Conservation (phyloP, 1,284 basidiomycete genomes). For the Cerioporus squamosus region DNA sequence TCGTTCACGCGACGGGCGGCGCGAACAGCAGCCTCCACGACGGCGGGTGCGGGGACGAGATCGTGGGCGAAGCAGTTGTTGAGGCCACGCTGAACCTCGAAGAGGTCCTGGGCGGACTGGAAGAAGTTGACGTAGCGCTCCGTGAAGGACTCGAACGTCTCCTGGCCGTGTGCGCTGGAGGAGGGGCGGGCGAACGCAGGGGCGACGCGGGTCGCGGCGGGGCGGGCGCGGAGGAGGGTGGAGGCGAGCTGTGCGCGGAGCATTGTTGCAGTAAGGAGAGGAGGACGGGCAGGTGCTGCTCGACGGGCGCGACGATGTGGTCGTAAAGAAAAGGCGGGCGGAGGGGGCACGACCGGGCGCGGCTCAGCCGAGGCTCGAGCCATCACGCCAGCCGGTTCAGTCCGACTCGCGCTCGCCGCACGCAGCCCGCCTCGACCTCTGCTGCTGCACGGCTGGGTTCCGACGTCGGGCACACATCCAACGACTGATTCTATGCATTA, state of each 20-base stretch:
- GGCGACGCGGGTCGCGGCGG: constrained; percentile 41
- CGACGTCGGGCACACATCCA: not conserved
- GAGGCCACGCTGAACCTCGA: constrained; percentile 96
- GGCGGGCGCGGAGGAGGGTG: constrained; percentile 60
- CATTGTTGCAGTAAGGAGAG: constrained; percentile 26
- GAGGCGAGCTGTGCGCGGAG: constrained; percentile 53
- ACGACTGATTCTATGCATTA: too few relatives aligned
- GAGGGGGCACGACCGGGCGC: constrained; percentile 31
- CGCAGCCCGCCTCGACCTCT: not conserved
- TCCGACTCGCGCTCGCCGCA: constrained; percentile 26
- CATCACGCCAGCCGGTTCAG: constrained; percentile 35
- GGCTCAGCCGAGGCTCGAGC: constrained; percentile 28
- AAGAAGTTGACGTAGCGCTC: constrained; percentile 95
- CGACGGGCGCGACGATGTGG: constrained; percentile 17
- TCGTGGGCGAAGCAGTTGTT: constrained; percentile 99
- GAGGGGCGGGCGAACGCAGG: constrained; percentile 52
- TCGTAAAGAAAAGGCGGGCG: constrained; percentile 31
- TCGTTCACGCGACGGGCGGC: constrained; percentile 94
- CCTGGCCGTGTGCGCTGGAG: constrained; percentile 71
- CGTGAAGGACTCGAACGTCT: constrained; percentile 94
- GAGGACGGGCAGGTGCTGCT: constrained; percentile 15
- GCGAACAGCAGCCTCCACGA: constrained; percentile 89
- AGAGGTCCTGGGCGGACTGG: constrained; percentile 90
- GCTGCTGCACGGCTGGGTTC: not conserved
- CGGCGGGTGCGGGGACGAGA: constrained; percentile 89